Evolutionary conservation across 768 basidiomycete genomes (phyloP), one percentile per base, ranked within the genome.

Genomic region (Naematelia aurantialba): DNA sequence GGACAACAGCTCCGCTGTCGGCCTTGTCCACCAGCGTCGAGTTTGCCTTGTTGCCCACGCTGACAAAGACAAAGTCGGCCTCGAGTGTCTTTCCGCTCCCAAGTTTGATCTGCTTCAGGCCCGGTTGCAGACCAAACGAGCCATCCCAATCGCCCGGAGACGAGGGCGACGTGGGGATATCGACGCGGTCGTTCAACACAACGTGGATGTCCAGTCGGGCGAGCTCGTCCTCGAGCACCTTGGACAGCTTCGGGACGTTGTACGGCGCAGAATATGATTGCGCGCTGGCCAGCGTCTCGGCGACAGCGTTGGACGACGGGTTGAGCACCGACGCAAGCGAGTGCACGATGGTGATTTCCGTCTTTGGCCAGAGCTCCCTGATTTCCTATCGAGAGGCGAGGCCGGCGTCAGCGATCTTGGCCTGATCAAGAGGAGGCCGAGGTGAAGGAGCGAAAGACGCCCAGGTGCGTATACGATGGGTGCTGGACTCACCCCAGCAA

Each of bases 51-150:
- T 74, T 74, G 12, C 74, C 74, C n/a, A 65, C 59, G 17, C 67
- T 61, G 19, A 70, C 27, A 54, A 74, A 74, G 22, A 76, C 63
- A 54, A 61, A 76, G 45, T 76, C 74, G 47, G 70, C 74, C 53
- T 61, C 51, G 13, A 65, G 14, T 11, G 54, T 51, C 45, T 68
- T 66, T 1, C 74, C 72, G 22, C 63, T 66, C 30, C 56, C 53
- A 5, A 69, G 59, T 26, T 22, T 63, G 34, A 74, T 22, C 1
- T 26, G 63, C 52, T 62, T 68, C 13, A 59, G 24, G 3, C 65
- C 62, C 26, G 50, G 27, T 45, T 67, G 69, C 19, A 62, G 46
- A 17, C 72, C 70, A 22, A 61, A 61, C 8, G 46, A 42, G 22
- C 73, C 67, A 27, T 72, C 63, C 61, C 62, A 67, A 19, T 55